phyloP scores from a whole-genome alignment of 2,329 filamentous ascomycete genomes.

The Calonectria naviculata region DNA sequence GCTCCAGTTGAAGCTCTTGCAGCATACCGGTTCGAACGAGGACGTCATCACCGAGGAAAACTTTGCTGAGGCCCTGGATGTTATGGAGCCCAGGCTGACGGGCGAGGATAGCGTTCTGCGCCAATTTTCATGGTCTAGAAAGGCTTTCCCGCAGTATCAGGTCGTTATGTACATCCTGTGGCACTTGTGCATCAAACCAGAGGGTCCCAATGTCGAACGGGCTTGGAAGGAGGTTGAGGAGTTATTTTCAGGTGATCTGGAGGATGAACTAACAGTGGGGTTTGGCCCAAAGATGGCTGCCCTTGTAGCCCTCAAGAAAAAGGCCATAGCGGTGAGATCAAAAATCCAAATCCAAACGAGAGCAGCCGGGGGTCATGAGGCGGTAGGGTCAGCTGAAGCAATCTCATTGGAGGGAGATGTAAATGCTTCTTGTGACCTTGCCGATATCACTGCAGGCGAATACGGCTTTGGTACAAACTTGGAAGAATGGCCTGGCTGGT shows the following conservation, averaged over 20 bases:
- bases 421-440: neutral
- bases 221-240: neutral
- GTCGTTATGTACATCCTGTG: neutral
- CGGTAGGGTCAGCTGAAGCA: neutral
- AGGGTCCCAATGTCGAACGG: neutral
- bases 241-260: neutral
- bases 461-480: neutral
- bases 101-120: neutral
- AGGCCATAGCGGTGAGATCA: neutral
- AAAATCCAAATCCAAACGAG: neutral
- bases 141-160: neutral
- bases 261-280: neutral
- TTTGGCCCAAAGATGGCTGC: neutral
- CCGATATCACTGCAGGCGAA: neutral
- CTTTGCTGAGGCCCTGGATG: conserved; percentile 45
- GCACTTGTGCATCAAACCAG: neutral
- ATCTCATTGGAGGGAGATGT: neutral
- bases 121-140: neutral
- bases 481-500: neutral
- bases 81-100: conserved; percentile 42
- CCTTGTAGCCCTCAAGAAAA: neutral
- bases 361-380: neutral
- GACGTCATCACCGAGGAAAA: conserved; percentile 43
- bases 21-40: conserved; percentile 24
- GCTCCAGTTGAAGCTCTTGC: conserved; percentile 42